Evolutionary conservation across 768 basidiomycete genomes (phyloP), one percentile per base, ranked within the genome.

Genomic region (Boletus tylopilopsis): DNA sequence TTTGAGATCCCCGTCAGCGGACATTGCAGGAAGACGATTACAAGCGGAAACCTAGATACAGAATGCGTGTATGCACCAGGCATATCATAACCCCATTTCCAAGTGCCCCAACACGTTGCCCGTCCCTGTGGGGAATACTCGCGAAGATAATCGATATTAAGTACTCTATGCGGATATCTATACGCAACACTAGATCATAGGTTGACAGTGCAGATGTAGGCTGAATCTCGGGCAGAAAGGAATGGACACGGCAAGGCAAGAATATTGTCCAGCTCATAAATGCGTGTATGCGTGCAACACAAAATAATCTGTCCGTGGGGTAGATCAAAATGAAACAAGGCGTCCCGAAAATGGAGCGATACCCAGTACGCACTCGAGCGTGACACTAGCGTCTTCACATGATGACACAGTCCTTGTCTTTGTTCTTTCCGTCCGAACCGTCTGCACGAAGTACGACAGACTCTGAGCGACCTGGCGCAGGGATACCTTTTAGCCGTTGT

Each of bases 341-440:
- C 35, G 32, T 49, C 42, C 29, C 47, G 49, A 54, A 59, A 55
- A 61, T 53, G 50, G 54, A 54, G 19, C 33, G 35, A 33, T 18
- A 46, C 49, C 46, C 29, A 51, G 49, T 45, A 46, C n/a, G n/a
- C 33, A 53, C 47, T 27, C 40, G 44, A 51, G 46, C 34, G 25
- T 33, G 39, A n/a, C n/a, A n/a, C n/a, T 16, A 25, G 54, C 22
- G 30, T n/a, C 51, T 54, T 75, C 76, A 94, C 91, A 93, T 93
- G 64, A 94, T 84, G 41, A 90, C 71, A 63, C 92, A 94, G 42
- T 92, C 90, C 69, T 89, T 90, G 68, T 85, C 85, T 47, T 71
- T 73, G 19, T 57, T 74, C 64, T 84, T 81, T 43, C 71, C 75
- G 45, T 72, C 77, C 10, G 73, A 70, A 19, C 75, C 76, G 38